Conservation (phyloP, 192 early-diverging fungal species). For the Coemansia sp. region DNA sequence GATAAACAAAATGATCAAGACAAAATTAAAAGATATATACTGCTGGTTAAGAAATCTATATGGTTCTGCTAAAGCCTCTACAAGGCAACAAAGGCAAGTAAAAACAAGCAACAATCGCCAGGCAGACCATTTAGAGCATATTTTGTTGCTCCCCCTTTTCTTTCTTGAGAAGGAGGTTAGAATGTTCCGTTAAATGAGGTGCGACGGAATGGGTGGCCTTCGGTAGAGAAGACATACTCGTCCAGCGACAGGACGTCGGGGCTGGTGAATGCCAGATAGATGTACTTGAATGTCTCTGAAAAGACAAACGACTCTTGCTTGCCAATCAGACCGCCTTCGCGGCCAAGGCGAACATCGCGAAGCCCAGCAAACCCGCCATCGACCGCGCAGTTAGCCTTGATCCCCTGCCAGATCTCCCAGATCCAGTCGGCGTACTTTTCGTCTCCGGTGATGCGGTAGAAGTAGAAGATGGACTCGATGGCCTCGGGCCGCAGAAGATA, state of each 20-base stretch:
- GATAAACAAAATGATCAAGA: too few relatives aligned
- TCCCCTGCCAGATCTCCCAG: slow-evolving; percentile 85
- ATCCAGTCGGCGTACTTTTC: slow-evolving; percentile 74
- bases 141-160: background rate
- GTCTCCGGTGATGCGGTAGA: slow-evolving; percentile 88
- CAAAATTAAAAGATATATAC: too few relatives aligned
- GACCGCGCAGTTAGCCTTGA: slow-evolving; percentile 75
- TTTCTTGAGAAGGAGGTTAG: background rate
- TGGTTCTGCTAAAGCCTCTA: too few relatives aligned
- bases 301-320: slow-evolving; percentile 79
- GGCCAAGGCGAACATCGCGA: slow-evolving; percentile 44
- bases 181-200: slow-evolving; percentile 51
- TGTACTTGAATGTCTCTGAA: slow-evolving; percentile 96
- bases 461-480: slow-evolving; percentile 84
- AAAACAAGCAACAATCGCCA: too few relatives aligned
- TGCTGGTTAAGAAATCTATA: too few relatives aligned
- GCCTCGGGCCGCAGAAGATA: slow-evolving; percentile 87
- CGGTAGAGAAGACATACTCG: slow-evolving; percentile 92
- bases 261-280: slow-evolving; percentile 80
- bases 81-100: too few relatives aligned
- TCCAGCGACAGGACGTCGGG: slow-evolving; percentile 72
- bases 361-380: slow-evolving; percentile 68
- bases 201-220: slow-evolving; percentile 82
- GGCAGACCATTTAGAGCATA: background rate
- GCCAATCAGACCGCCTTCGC: slow-evolving; percentile 34